These are phyloP conservation scores for Pseudozyma tsukubaensis DNA, from an alignment of 1,284 basidiomycete genomes.

Conservation along the genomic window DNA sequence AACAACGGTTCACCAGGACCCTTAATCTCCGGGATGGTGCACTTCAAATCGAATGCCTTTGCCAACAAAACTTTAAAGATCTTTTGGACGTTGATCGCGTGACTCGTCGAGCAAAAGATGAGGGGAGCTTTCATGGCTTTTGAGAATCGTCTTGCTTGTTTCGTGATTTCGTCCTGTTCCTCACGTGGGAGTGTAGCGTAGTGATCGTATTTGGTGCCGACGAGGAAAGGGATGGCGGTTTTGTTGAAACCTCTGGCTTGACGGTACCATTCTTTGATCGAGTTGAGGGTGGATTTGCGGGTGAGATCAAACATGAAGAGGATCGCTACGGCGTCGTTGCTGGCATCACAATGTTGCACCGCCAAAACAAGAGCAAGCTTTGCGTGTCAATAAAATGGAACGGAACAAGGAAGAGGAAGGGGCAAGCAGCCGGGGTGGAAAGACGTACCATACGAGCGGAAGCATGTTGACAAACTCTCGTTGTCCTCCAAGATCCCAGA, in stretches of 20 bases:
- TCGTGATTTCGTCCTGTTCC: conserved; percentile 98
- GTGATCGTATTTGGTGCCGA: conserved; percentile 97
- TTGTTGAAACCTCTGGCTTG: conserved; percentile 97
- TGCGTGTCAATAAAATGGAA: too few relatives aligned
- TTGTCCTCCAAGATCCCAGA: conserved; percentile 98
- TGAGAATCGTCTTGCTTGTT: conserved; percentile 84
- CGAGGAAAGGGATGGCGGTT: conserved; percentile 70
- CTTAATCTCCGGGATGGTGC: conserved; percentile 63
- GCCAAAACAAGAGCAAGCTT: neutral
- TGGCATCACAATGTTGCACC: neutral
- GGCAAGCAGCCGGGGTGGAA: neutral
- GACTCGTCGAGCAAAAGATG: conserved; percentile 97
- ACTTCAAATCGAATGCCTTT: conserved; percentile 62
- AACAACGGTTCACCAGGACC: conserved; percentile 56
- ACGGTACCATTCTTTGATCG: conserved; percentile 98
- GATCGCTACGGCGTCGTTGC: conserved; percentile 97
- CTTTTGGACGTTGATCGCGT: conserved; percentile 93
- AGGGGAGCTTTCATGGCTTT: conserved; percentile 98
- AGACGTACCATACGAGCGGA: conserved; percentile 79
- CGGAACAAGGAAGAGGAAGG: neutral
- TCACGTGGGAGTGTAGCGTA: conserved; percentile 95
- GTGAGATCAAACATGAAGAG: conserved; percentile 99
- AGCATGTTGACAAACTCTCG: conserved; percentile 99
- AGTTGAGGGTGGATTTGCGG: conserved; percentile 94
- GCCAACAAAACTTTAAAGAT: conserved; percentile 77